Evolutionary conservation across 169 alveolate genomes (phyloP).

Genomic region (Eimeria falciformis): DNA sequence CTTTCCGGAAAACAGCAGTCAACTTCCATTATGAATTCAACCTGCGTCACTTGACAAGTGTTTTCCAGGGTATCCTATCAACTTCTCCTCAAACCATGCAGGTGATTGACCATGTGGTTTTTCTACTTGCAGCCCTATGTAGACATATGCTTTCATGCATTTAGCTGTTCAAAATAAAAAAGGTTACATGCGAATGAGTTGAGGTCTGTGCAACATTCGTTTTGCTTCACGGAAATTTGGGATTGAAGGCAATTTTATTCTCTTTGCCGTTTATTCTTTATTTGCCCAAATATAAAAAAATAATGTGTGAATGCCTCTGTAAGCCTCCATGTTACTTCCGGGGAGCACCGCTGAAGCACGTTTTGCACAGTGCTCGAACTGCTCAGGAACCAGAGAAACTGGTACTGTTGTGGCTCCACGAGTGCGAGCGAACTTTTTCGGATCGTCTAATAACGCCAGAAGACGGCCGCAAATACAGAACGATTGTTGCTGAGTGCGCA

Average conservation of each 20-base stretch:
- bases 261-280: too few species aligned
- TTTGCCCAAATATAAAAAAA: too few species aligned
- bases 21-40: conserved; percentile 97
- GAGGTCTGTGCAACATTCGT: too few species aligned
- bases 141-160: too few species aligned
- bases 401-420: conserved; percentile 96
- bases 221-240: too few species aligned
- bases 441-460: conserved; percentile 93
- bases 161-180: too few species aligned
- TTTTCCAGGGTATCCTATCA: conserved; percentile 94
- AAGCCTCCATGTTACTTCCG: too few species aligned
- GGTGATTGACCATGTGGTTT: conserved; percentile 9
- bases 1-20: conserved; percentile 96
- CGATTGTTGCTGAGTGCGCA: conserved; percentile 91
- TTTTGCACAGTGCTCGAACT: neutral
- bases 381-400: conserved; percentile 93
- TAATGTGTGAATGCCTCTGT: neutral
- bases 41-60: conserved; percentile 95
- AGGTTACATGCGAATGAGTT: too few species aligned
- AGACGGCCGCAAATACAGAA: conserved; percentile 91
- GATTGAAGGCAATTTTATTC: too few species aligned
- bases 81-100: conserved; percentile 91
- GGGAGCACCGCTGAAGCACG: neutral
- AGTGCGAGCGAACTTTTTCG: conserved; percentile 96
- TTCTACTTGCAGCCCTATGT: too few species aligned